phyloP scores from a whole-genome alignment of 495 filamentous ascomycete genomes.

The Aspergillus diversus region DNA sequence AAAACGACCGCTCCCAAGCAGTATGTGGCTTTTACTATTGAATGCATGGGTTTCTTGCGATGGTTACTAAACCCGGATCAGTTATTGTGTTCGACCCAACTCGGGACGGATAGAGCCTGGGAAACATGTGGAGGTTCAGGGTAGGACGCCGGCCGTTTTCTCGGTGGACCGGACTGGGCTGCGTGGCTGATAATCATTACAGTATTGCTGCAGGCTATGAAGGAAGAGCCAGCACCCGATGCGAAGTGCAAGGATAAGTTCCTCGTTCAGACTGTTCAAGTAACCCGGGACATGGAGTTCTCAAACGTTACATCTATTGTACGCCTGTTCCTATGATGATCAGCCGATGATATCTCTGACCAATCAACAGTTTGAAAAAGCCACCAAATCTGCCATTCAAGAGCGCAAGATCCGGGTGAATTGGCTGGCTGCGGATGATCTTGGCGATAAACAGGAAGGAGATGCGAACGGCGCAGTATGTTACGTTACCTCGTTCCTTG shows the following conservation, averaged over 20 bases:
- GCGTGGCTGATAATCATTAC: conserved; percentile 20
- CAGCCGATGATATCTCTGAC: conserved; percentile 23
- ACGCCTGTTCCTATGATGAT: conserved; percentile 37
- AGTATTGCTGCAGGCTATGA: conserved; percentile 98
- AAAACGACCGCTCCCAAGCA: conserved; percentile 99
- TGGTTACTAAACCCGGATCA: conserved; percentile 46
- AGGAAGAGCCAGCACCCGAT: conserved; percentile 83
- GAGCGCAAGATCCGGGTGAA: conserved; percentile 97
- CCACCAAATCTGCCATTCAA: conserved; percentile 74
- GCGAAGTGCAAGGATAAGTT: conserved; percentile 97
- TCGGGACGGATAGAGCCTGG: conserved; percentile 92
- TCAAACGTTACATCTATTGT: conserved; percentile 79
- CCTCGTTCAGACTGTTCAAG: conserved; percentile 89
- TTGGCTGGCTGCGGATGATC: conserved; percentile 67
- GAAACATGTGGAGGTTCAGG: conserved; percentile 87
- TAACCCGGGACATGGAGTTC: conserved; percentile 82
- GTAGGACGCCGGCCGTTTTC: conserved; percentile 51
- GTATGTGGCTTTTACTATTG: conserved; percentile 57
- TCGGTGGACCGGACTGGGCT: not conserved
- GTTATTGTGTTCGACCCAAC: conserved; percentile 97
- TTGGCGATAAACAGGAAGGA: conserved; percentile 43
- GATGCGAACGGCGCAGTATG: conserved; percentile 53
- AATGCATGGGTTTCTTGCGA: not conserved
- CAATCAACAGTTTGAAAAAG: conserved; percentile 61
- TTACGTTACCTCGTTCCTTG: conserved; percentile 12